Evolutionary conservation across 2,329 filamentous ascomycete species (phyloP).

Genomic region (Fusarium citri): DNA sequence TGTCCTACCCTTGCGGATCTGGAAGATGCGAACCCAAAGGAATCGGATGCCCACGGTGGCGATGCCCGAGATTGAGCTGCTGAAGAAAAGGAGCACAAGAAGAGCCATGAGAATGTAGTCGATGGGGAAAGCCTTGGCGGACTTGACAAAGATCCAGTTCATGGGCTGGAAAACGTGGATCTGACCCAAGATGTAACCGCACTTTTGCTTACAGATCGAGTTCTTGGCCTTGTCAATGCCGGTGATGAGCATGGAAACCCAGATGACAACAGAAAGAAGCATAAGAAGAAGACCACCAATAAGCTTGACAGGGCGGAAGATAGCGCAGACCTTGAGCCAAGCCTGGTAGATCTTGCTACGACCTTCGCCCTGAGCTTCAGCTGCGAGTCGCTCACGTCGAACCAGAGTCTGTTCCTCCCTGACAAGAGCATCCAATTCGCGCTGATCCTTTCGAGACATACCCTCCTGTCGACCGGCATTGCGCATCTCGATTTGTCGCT

Average conservation of each 20-base stretch:
- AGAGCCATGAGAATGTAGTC: constrained; percentile 93
- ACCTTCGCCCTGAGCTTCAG: constrained; percentile 83
- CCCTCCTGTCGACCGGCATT: constrained; percentile 79
- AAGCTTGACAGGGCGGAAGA: constrained; percentile 90
- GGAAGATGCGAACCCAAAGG: constrained; percentile 94
- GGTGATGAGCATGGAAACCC: constrained; percentile 94
- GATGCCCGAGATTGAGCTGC: constrained; percentile 86
- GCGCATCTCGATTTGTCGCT: constrained; percentile 89
- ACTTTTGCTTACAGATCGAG: constrained; percentile 88
- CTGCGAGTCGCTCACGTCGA: constrained; percentile 86
- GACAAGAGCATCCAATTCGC: constrained; percentile 86
- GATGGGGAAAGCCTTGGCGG: constrained; percentile 86
- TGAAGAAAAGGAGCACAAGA: constrained; percentile 88
- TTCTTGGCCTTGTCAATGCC: constrained; percentile 97
- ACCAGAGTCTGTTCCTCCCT: constrained; percentile 94
- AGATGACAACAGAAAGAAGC: constrained; percentile 78
- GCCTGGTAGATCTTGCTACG: constrained; percentile 76
- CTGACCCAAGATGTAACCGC: constrained; percentile 88
- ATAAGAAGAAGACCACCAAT: constrained; percentile 84
- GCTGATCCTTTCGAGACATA: constrained; percentile 84
- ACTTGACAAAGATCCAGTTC: constrained; percentile 83
- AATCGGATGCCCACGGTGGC: constrained; percentile 92
- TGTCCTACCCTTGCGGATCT: constrained; percentile 88
- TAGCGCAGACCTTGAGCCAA: constrained; percentile 83
- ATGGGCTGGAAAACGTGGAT: constrained; percentile 95